Base-by-base conservation (phyloP, 169 alveolate genomes). In the Cryptosporidium muris region DNA sequence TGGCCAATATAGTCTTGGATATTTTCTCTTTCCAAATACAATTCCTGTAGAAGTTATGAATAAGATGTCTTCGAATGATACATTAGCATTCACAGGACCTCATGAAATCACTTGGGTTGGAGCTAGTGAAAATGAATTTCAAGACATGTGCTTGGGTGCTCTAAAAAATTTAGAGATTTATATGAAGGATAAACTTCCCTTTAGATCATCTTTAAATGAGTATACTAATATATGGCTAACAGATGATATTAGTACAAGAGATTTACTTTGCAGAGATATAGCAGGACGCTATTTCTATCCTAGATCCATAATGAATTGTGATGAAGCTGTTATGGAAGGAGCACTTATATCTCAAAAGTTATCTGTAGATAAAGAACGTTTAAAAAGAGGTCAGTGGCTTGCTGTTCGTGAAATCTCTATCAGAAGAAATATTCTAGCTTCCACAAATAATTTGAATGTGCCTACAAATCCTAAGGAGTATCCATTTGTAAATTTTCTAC, bases 61-160 rank as follows among this genome's bases (percentile, higher is more conserved):
- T 2, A 74, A 74, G 34, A n/a, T 74, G 11, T 12, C 85, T 6
- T 52, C 85, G 4, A 68, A 74, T 2, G 85, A 74, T 56, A 64
- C 49, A 5, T 63, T 74, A 43, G 85, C 85, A 11, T 74, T 74
- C 47, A 56, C 85, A 8, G 85, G 85, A 2, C 85, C 85, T 14
- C 85, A 74, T 58, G 85, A 74, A 12, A 58, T 74, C 14, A 34
- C 47, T 54, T 74, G 85, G 85, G 85, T 74, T 34, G 85, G 85
- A 12, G 85, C 85, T 4, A 47, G 60, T 45, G 85, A 74, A 43
- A 53, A 34, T 25, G 85, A 74, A 45, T 74, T 74, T 53, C 36
- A 43, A 8, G 63, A 58, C 1, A 74, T 74, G 85, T 74, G 85
- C 40, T 43, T 74, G 67, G 60, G 60, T 60, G 54, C 85, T 0